These are phyloP conservation scores for Haplographium delicatum DNA, from an alignment of 495 filamentous ascomycete species.

Conservation along the genomic window DNA sequence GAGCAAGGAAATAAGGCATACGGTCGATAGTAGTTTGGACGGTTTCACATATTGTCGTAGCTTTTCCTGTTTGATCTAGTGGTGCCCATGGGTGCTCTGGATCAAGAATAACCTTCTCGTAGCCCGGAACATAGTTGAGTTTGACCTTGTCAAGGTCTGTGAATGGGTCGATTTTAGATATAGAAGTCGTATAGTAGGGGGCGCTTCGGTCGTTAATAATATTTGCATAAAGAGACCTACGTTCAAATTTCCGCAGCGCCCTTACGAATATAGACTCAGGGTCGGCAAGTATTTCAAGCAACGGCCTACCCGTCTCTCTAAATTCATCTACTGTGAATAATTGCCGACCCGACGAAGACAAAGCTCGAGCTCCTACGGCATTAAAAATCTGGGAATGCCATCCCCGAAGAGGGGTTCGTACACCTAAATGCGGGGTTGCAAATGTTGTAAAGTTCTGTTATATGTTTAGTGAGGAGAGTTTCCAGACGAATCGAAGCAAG, in stretches of 20 bases:
- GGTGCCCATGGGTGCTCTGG: slow-evolving; percentile 55
- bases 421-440: slow-evolving; percentile 84
- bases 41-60: slow-evolving; percentile 13
- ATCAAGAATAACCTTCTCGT: slow-evolving; percentile 73
- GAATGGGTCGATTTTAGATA: slow-evolving; percentile 73
- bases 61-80: slow-evolving; percentile 19
- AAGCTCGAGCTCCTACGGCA: slow-evolving; percentile 64
- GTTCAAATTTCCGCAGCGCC: slow-evolving; percentile 67
- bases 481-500: neutral
- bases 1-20: slow-evolving; percentile 52
- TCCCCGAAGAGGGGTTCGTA: slow-evolving; percentile 68
- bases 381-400: slow-evolving; percentile 65
- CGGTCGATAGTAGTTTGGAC: slow-evolving; percentile 31
- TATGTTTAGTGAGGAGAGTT: slow-evolving; percentile 2
- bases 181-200: slow-evolving; percentile 73
- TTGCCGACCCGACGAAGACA: slow-evolving; percentile 79
- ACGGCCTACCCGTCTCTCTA: slow-evolving; percentile 69
- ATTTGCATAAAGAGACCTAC: slow-evolving; percentile 75
- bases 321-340: slow-evolving; percentile 85
- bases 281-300: slow-evolving; percentile 78
- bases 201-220: slow-evolving; percentile 77
- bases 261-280: slow-evolving; percentile 80
- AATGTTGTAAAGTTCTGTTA: slow-evolving; percentile 85
- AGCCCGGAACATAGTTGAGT: slow-evolving; percentile 67
- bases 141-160: slow-evolving; percentile 55